Base-by-base conservation (phyloP, 2,329 filamentous ascomycete genomes). In the Aspergillus aculeatinus region DNA sequence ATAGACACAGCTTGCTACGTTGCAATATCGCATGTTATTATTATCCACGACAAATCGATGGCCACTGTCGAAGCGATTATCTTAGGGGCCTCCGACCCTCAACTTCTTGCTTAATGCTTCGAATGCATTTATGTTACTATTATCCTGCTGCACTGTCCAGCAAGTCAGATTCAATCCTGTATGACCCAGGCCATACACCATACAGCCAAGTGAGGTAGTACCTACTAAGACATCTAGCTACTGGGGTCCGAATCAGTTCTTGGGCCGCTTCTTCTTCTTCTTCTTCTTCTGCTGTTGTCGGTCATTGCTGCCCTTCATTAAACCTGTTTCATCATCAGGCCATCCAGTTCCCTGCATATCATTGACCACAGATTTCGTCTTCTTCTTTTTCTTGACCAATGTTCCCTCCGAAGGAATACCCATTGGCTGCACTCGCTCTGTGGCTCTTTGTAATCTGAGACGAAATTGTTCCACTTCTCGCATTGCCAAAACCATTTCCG, bases 401-500 rank as follows among this genome's bases (percentile, higher is more conserved):
- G 72, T 77, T 16, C 80, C 80, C 55, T 81, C 80, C 4, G 74
- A 68, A 23, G 79, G 76, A 21, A 78, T 76, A 4, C 77, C 78
- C 44, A 77, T 85, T 23, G 87, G 74, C 27, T 77, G 68, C 23
- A 81, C 77, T n/a, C 79, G 74, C 61, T 82, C 80, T 10, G 77
- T 77, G 35, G 74, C 77, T 59, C 80, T 72, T 64, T 82, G 80
- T 92, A 98, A 96, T 77, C 96, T 91, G 59, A 97, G 80, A 55
- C 95, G 83, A 60, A 96, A 79, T 55, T 88, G 83, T 79, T 98
- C 94, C 3, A 99, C 90, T 74, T 97, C 91, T 73, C 89, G 88
- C 81, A 97, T 87, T 9, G 94, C 95, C 69, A 87, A 87, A 49
- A 86, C 87, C 91, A 97, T 96, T 76, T 97, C 93, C 1, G 86